Evolutionary conservation across 2,329 filamentous ascomycete genomes (phyloP).

Genomic region (Rhynchosporium secalis): DNA sequence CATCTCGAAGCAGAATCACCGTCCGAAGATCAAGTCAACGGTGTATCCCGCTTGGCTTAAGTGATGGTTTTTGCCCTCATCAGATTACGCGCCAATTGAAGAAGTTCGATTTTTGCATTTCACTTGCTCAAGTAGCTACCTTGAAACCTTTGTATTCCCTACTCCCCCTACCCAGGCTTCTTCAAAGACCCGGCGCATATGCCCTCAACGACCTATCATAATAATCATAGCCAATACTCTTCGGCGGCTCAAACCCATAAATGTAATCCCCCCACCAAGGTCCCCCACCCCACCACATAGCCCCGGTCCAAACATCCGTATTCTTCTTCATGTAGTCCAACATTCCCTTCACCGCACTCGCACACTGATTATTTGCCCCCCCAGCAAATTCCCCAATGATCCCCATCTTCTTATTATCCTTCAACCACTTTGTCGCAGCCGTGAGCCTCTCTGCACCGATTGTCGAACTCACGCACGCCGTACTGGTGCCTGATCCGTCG

Average conservation of each 20-base stretch:
- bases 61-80: no score
- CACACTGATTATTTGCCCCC: constrained; percentile 51
- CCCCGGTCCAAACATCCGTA: constrained; percentile 53
- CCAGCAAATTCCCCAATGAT: constrained; percentile 57
- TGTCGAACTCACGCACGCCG: constrained; percentile 51
- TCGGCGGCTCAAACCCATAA: constrained; percentile 47
- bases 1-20: no score
- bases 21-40: no score
- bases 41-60: no score
- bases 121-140: no score
- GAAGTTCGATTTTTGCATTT: no score
- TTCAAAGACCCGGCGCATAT: background rate
- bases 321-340: constrained; percentile 50
- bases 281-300: constrained; percentile 55
- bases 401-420: constrained; percentile 52
- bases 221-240: constrained; percentile 41
- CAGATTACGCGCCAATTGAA: no score
- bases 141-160: no score
- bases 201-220: constrained; percentile 12
- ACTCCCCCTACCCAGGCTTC: no score
- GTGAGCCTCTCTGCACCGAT: constrained; percentile 53
- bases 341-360: constrained; percentile 50
- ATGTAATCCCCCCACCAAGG: constrained; percentile 43
- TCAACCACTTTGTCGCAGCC: constrained; percentile 54
- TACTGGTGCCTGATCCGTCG: constrained; percentile 53